Conservation (phyloP, 352 stramenopile species). For the Lagenidium giganteum region DNA sequence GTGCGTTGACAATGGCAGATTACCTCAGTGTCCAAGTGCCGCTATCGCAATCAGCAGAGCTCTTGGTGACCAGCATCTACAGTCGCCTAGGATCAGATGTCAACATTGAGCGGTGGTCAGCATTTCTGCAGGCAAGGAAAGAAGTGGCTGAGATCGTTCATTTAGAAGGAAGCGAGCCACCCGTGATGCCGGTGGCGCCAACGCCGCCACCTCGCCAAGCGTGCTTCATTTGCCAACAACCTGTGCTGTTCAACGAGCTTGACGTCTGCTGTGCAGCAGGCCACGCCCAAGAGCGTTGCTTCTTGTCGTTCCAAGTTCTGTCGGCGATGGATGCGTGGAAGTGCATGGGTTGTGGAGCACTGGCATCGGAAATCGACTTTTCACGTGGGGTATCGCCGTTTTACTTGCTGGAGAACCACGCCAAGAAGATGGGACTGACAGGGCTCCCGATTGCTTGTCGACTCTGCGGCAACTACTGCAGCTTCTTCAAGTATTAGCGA, state of each 20-base stretch:
- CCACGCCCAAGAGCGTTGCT: constrained; percentile 71
- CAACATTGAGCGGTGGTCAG: constrained; percentile 33
- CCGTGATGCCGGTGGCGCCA: constrained; percentile 7
- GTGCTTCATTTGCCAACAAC: constrained; percentile 66
- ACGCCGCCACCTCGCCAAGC: constrained; percentile 43
- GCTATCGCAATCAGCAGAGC: constrained; percentile 25
- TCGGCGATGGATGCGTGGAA: constrained; percentile 72
- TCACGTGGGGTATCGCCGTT: constrained; percentile 35
- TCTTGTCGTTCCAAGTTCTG: constrained; percentile 68
- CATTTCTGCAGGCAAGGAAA: constrained; percentile 26
- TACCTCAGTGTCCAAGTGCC: constrained; percentile 63
- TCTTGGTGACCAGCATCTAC: constrained; percentile 57
- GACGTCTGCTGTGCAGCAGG: constrained; percentile 48
- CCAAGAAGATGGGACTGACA: background rate
- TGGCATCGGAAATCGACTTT: constrained; percentile 51
- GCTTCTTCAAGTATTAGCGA: constrained; percentile 71
- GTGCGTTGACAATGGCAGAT: constrained; percentile 72
- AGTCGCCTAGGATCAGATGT: constrained; percentile 42
- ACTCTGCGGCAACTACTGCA: constrained; percentile 76
- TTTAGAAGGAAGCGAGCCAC: background rate
- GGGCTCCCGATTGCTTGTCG: constrained; percentile 41
- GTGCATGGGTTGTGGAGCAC: constrained; percentile 71
- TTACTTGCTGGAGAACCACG: constrained; percentile 48
- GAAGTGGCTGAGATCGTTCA: background rate
- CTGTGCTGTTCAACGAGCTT: constrained; percentile 57